A percentile compares a stretch with the other conserved stretches of the same genome.
These are phyloP conservation scores for Candida patagonica DNA, from an alignment of 805 yeast species.

Conservation along the genomic window DNA sequence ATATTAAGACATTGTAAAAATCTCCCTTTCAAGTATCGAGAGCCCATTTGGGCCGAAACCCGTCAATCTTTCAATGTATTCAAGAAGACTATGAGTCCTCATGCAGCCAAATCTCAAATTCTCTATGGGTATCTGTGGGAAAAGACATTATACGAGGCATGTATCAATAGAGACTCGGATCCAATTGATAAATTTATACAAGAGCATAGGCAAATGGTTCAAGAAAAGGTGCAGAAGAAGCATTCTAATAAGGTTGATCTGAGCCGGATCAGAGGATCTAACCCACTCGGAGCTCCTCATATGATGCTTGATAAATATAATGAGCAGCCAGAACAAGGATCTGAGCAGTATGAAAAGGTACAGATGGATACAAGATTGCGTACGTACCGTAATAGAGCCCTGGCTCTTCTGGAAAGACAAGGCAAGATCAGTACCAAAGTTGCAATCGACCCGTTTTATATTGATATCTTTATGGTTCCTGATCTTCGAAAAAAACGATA, in stretches of 20 bases:
- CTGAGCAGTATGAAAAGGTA: neutral
- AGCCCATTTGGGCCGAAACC: neutral
- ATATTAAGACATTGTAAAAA: conserved; percentile 8
- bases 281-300: neutral
- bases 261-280: neutral
- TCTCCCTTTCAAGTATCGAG: conserved; percentile 2
- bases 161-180: neutral
- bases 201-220: neutral
- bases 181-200: neutral
- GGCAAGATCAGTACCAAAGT: conserved; percentile 1
- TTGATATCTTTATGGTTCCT: conserved; percentile 10
- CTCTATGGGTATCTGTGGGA: conserved; percentile 10
- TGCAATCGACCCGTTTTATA: conserved; percentile 7
- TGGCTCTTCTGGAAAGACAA: neutral
- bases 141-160: conserved; percentile 4
- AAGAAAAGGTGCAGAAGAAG: neutral
- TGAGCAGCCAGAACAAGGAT: neutral
- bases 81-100: neutral
- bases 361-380: neutral
- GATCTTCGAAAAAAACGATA: conserved; percentile 3
- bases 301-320: neutral
- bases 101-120: conserved; percentile 6
- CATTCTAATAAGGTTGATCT: neutral
- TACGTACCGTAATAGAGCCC: conserved; percentile 6
- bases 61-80: neutral